Conservation (phyloP, 805 yeast genomes). For the Candida silvatica region DNA sequence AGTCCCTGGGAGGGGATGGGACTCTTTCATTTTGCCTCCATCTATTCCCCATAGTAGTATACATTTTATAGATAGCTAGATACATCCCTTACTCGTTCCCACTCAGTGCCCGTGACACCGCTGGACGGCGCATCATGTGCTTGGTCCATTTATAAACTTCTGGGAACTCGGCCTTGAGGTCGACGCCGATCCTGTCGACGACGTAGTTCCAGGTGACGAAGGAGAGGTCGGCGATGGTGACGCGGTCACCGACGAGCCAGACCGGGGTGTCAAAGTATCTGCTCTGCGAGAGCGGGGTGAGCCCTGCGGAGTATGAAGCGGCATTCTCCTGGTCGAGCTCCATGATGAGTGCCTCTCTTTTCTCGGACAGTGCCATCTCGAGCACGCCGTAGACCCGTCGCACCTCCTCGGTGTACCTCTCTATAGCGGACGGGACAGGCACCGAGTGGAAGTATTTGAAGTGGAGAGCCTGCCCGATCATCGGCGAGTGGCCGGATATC, state of each 20-base stretch:
- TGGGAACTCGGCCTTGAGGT: slow-evolving; percentile 79
- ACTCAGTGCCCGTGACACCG: slow-evolving; percentile 77
- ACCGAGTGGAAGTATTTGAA: slow-evolving; percentile 85
- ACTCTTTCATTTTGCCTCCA: too few species aligned
- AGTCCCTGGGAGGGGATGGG: too few species aligned
- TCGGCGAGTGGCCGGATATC: slow-evolving; percentile 97
- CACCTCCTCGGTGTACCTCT: slow-evolving; percentile 86
- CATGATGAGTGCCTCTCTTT: slow-evolving; percentile 83
- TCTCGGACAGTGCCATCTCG: slow-evolving; percentile 91
- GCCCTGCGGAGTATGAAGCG: slow-evolving; percentile 79
- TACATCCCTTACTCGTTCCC: too few species aligned
- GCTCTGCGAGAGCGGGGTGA: slow-evolving; percentile 78
- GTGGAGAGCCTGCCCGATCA: slow-evolving; percentile 96
- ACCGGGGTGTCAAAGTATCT: slow-evolving; percentile 88
- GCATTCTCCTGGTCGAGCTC: slow-evolving; percentile 84
- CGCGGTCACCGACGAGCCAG: slow-evolving; percentile 85
- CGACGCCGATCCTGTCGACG: slow-evolving; percentile 86
- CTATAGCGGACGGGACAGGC: slow-evolving; percentile 81
- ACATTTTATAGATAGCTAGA: too few species aligned
- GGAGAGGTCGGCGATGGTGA: slow-evolving; percentile 81
- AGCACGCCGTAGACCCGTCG: slow-evolving; percentile 88
- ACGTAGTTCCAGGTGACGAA: slow-evolving; percentile 98
- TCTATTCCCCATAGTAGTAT: too few species aligned
- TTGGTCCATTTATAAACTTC: slow-evolving; percentile 96
- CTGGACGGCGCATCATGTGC: slow-evolving; percentile 91